Base-by-base conservation (phyloP, 352 stramenopile species). In the Hyaloperonospora brassicae region DNA sequence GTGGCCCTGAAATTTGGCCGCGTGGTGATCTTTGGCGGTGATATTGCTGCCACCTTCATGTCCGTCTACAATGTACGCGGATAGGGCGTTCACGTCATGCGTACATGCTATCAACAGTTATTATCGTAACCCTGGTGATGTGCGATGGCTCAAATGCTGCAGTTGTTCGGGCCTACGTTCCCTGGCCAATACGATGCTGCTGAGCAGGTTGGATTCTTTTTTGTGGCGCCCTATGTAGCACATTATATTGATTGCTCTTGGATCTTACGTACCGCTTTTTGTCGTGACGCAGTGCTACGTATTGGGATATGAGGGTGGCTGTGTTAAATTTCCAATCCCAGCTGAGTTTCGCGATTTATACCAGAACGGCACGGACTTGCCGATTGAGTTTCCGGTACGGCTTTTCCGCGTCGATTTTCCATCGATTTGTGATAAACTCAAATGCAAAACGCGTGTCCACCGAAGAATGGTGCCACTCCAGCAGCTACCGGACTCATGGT, bases 91-190 rank as follows among this genome's bases (percentile, higher is more conserved):
- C 30, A 44, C 21, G 17, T 52, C 17, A 1, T 51, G 17, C 1
- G 36, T 4, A 36, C 23, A 0, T 30, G 25, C 0, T 47, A 9
- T 30, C 27, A 17, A 25, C 17, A 38, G 24, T 49, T 12, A 11
- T 14, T 21, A 27, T 6, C 30, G 14, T 8, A 38, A 23, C 12
- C 8, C 27, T 21, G 24, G 10, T 39, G 13, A n/a, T 34, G 6
- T 52, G 35, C 21, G 8, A 7, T 30, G 6, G 22, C 12, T 27
- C 9, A 35, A 14, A 34, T 50, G 34, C 42, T 68, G 22, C 39
- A 93, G 84, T 61, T 93, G 25, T 90, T 93, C 46, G 84, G 84
- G 10, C 84, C 84, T 13, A 93, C 84, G n/a, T 90, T 88, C 41
- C 84, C 84, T 23, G 84, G 84, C 2, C 66, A 72, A 10, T 93